These are phyloP conservation scores for Pseudophaeomoniella oleicola DNA, from an alignment of 2,329 filamentous ascomycete species.

Conservation along the genomic window DNA sequence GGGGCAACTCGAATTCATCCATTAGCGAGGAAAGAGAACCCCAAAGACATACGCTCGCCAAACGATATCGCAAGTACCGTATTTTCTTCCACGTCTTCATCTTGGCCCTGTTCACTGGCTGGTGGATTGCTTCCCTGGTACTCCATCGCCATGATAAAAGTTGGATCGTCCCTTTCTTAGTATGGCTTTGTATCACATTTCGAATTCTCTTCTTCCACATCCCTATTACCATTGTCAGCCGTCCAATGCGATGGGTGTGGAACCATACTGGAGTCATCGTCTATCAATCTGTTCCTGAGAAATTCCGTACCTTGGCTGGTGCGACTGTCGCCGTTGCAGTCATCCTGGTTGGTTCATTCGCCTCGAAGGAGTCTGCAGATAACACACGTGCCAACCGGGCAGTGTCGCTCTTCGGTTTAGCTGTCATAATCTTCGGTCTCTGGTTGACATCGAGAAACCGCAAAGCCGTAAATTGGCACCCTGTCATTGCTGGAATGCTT, in stretches of 20 bases:
- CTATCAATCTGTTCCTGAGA: constrained; percentile 50
- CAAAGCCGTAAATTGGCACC: constrained; percentile 49
- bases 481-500: constrained; percentile 78
- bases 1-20: constrained; percentile 11
- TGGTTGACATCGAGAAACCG: constrained; percentile 59
- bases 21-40: constrained; percentile 18
- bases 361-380: constrained; percentile 52
- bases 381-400: constrained; percentile 72
- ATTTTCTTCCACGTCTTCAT: constrained; percentile 32
- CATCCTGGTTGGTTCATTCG: constrained; percentile 67
- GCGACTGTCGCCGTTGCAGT: constrained; percentile 51
- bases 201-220: constrained; percentile 63
- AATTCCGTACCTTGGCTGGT: constrained; percentile 47
- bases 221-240: constrained; percentile 50
- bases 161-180: constrained; percentile 72
- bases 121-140: constrained; percentile 65
- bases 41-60: constrained; percentile 18
- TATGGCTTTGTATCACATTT: constrained; percentile 62
- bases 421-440: constrained; percentile 53
- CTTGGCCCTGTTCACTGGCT: constrained; percentile 41
- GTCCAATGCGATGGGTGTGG: constrained; percentile 55
- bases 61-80: constrained; percentile 31
- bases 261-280: constrained; percentile 45
- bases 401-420: constrained; percentile 64
- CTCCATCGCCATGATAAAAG: constrained; percentile 58